These are phyloP conservation scores for Brasilioporus rufonigricans DNA, from an alignment of 768 basidiomycete species.

Conservation along the genomic window DNA sequence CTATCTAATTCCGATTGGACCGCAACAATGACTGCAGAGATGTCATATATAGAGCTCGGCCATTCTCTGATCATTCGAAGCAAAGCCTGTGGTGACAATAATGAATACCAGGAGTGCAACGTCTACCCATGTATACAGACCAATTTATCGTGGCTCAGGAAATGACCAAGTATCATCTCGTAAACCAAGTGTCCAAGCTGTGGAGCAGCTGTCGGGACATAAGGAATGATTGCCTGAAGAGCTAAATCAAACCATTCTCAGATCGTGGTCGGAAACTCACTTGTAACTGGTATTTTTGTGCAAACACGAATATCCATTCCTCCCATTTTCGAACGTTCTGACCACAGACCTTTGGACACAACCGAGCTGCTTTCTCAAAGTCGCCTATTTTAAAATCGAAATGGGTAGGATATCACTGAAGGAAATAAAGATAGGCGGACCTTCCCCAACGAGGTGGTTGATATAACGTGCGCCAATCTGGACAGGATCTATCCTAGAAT, in stretches of 20 bases:
- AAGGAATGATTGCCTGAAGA: slow-evolving; percentile 79
- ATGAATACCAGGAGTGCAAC: background rate
- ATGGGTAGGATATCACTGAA: background rate
- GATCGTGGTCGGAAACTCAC: slow-evolving; percentile 40
- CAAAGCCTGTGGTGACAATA: slow-evolving; percentile 50
- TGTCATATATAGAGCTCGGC: slow-evolving; percentile 90
- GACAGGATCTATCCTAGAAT: slow-evolving; percentile 48
- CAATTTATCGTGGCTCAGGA: slow-evolving; percentile 71
- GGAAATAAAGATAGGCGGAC: slow-evolving; percentile 48
- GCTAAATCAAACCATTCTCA: background rate
- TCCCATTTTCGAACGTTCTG: slow-evolving; percentile 87
- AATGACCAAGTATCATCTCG: slow-evolving; percentile 91
- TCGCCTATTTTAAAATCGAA: slow-evolving; percentile 39
- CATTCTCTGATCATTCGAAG: slow-evolving; percentile 79
- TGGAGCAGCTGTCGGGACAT: slow-evolving; percentile 80
- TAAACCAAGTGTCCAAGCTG: slow-evolving; percentile 83
- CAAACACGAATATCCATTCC: slow-evolving; percentile 90
- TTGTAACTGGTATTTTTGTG: slow-evolving; percentile 74
- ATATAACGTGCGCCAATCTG: slow-evolving; percentile 87
- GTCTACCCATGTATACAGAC: slow-evolving; percentile 36
- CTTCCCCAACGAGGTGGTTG: slow-evolving; percentile 78
- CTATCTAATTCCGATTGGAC: slow-evolving; percentile 80
- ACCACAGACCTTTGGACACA: slow-evolving; percentile 84
- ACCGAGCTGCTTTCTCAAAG: slow-evolving; percentile 74
- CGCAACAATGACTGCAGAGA: slow-evolving; percentile 83